Base-by-base conservation (phyloP, 2,329 filamentous ascomycete species). In the Fusarium subglutinans region DNA sequence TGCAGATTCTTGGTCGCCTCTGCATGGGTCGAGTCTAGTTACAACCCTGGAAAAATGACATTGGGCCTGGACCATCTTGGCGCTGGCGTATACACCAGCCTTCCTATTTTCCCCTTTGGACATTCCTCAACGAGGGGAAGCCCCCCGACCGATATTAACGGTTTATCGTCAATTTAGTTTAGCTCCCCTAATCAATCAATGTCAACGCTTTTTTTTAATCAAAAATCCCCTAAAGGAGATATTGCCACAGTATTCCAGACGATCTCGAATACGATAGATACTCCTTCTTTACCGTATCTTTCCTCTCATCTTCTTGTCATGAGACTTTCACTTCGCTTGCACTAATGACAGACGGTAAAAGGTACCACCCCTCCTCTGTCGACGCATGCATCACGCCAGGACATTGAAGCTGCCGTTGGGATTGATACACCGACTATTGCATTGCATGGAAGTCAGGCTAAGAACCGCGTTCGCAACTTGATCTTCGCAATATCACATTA, bases 311-410 rank as follows among this genome's bases (percentile, higher is more conserved):
- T 30, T 54, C 38, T 38, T 33, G 51, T 70, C 66, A 70, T 70
- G 41, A 65, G 67, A 70, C 67, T 66, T 54, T 45, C 22, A 47
- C 35, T 33, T 59, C 59, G 45, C 40, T 53, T 70, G 53, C 48
- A 58, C 66, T 70, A 47, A 59, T 55, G 60, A 65, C 51, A 70
- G 59, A 70, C 66, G 45, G 41, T 50, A 48, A 59, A 70, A 59
- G 30, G 47, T 50, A 66, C 66, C 66, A 55, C 53, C 59, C 59
- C 53, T 53, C 59, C 30, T 54, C 47, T 55, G 47, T 70, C 66
- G 53, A 70, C 66, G 66, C 66, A 70, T 55, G 47, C 66, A 70
- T 66, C 67, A 70, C 67, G 59, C 67, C 59, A 70, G 67, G 35
- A 44, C 53, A 48, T 54, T 53, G 43, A 51, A 35, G 41, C 44